Base-by-base conservation (phyloP, 495 filamentous ascomycete genomes). In the Acidiella bohemica region DNA sequence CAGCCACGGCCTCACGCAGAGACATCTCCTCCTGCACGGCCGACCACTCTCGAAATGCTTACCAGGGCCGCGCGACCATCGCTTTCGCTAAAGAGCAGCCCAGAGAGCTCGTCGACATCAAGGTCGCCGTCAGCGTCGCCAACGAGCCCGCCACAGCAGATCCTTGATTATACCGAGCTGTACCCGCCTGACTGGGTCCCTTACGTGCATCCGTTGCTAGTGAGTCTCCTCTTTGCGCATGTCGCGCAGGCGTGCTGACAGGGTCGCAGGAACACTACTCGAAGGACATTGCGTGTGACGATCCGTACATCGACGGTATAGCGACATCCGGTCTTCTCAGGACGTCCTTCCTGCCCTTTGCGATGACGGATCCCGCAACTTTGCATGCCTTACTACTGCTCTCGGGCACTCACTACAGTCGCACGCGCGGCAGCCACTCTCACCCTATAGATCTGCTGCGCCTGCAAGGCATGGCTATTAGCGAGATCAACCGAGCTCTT, bases 281-380 rank as follows among this genome's bases (percentile, higher is more conserved):
- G n/a, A 39, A 57, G 8, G 49, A 58, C 48, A 60, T 69, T 57
- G 66, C 62, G 16, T 52, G 60, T 18, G 61, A 67, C 42, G 66
- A 69, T 12, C 67, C 65, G 13, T 62, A 67, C 30, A 52, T 71
- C 14, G 65, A 67, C 32, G 51, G 52, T 17, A 51, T 54, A 9
- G 55, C 52, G 1, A 52, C 54, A 19, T 48, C 34, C 6, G 62
- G 56, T 13, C 59, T 63, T 8, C 53, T 71, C 17, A 53, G 66
- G 21, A 58, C 61, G 16, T 44, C 43, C n/a, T 69, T 65, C 63
- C 65, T 66, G 37, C 66, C 66, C 4, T 49, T 68, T 12, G 59
- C 59, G 10, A 60, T 65, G 49, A 60, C 55, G 17, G 63, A 66
- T 32, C 52, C 55, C 1, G 54, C 65, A n/a, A 49, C 63, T 12